phyloP scores from a whole-genome alignment of 1,284 basidiomycete genomes.

The Ustilago nuda region DNA sequence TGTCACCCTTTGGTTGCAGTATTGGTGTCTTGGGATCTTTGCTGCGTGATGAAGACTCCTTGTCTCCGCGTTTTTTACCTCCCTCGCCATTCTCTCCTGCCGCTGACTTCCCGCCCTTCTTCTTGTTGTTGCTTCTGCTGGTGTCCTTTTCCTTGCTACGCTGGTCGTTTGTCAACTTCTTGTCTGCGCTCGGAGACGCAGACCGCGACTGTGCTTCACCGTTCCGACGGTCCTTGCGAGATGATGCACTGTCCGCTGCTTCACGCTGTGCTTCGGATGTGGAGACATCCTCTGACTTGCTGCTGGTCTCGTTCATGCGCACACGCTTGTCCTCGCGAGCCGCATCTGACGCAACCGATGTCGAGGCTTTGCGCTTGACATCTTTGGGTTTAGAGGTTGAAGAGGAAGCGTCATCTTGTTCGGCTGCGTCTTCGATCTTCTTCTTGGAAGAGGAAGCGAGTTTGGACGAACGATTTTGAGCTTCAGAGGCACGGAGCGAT shows the following conservation, averaged over 20 bases:
- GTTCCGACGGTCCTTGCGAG: slow-evolving; percentile 33
- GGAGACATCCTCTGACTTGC: slow-evolving; percentile 26
- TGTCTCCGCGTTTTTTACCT: slow-evolving; percentile 45
- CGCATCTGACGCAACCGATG: slow-evolving; percentile 31
- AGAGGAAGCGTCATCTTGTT: slow-evolving; percentile 24
- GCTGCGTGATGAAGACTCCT: slow-evolving; percentile 18
- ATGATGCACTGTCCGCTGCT: slow-evolving; percentile 13
- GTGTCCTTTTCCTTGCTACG: slow-evolving; percentile 37
- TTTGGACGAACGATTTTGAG: slow-evolving; percentile 31
- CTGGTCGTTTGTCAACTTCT: slow-evolving; percentile 25
- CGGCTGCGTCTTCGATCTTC: slow-evolving; percentile 50
- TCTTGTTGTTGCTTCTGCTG: slow-evolving; percentile 48
- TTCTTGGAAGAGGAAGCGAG: slow-evolving; percentile 58
- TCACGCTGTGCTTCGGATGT: slow-evolving; percentile 15
- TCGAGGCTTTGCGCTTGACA: slow-evolving; percentile 54
- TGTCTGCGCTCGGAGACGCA: slow-evolving; percentile 31
- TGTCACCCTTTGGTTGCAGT: slow-evolving; percentile 46
- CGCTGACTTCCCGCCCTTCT: slow-evolving; percentile 49
- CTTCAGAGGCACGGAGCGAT: slow-evolving; percentile 17
- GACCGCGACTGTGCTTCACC: slow-evolving; percentile 34
- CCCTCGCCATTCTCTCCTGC: slow-evolving; percentile 43
- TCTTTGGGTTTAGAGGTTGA: slow-evolving; percentile 34
- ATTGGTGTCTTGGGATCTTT: slow-evolving; percentile 47
- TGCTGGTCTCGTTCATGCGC: slow-evolving; percentile 20
- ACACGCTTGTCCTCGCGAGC: slow-evolving; percentile 53